Percentiles rank a stretch among this genome's conserved stretches.
phyloP scores from a whole-genome alignment of 2,329 filamentous ascomycete species.

The Cladosporium sp. region DNA sequence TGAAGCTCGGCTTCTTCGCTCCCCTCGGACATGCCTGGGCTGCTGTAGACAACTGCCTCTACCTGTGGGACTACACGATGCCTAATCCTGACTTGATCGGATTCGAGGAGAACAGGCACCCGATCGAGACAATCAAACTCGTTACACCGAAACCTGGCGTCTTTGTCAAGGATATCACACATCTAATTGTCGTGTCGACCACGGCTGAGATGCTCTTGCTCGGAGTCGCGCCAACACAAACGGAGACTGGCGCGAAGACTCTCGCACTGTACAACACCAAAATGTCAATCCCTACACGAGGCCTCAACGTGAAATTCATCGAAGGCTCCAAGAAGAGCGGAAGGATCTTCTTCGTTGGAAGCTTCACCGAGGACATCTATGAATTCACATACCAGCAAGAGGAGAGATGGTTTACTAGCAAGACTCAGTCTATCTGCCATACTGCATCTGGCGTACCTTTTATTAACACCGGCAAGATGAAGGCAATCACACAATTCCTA shows the following conservation, averaged over 20 bases:
- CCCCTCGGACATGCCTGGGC: constrained; percentile 96
- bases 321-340: constrained; percentile 75
- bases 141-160: constrained; percentile 82
- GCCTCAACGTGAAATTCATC: constrained; percentile 70
- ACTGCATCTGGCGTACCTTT: constrained; percentile 49
- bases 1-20: constrained; percentile 93
- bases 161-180: constrained; percentile 81
- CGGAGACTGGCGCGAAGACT: constrained; percentile 65
- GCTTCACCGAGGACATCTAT: constrained; percentile 79
- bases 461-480: constrained; percentile 24
- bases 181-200: constrained; percentile 87
- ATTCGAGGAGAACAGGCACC: constrained; percentile 84
- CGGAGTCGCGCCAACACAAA: constrained; percentile 70
- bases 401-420: constrained; percentile 93
- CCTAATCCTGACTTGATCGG: constrained; percentile 89
- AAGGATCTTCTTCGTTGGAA: constrained; percentile 88
- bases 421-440: constrained; percentile 68
- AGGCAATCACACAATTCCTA: constrained; percentile 28
- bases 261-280: constrained; percentile 85
- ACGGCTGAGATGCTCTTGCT: constrained; percentile 80
- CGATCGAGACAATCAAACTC: constrained; percentile 87
- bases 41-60: constrained; percentile 90
- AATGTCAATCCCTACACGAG: constrained; percentile 76
- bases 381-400: constrained; percentile 97
- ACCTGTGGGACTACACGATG: constrained; percentile 96